Base-by-base conservation (phyloP, 2,329 filamentous ascomycete genomes). In the Monilinia polystroma region DNA sequence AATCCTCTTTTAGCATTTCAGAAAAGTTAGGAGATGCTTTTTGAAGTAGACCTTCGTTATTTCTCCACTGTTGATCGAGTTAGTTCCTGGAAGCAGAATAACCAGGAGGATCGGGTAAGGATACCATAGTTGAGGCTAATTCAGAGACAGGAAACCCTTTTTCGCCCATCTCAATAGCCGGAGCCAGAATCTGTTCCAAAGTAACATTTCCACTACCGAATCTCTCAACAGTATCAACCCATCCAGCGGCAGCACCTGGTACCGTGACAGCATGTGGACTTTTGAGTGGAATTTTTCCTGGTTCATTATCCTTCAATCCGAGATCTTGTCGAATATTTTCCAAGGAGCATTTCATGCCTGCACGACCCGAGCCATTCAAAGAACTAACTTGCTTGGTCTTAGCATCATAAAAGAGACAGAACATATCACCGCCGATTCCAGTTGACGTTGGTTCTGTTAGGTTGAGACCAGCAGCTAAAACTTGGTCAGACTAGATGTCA, bases 381-480 rank as follows among this genome's bases (percentile, higher is more conserved):
- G 93, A 91, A 65, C 88, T 89, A 11, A 98, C 89, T 70, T 90
- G 90, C 75, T 90, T 90, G 0, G 89, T 91, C 72, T 89, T 70
- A 18, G 70, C 68, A 63, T 72, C 67, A 26, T 68, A 72, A 45
- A 64, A 72, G 6, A 72, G 68, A 63, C 69, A 70, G 26, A 72
- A 72, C 88, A 97, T 93, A 79, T 99, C 95, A 70, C 95, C 95
- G 67, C 95, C 95, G 68, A 99, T 97, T 52, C 95, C 95, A 0
- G 95, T 98, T 7, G 91, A 95, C 68, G 88, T 88, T 10, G 95
- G 95, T 76, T 99, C 95, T 0, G 94, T 97, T 76, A 98, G 86
- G 79, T 97, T 98, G 66, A 99, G 83, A 6, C 88, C 93, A 43
- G 95, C 95, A 55, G 95, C 94, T 92, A 16, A 55, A 63, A 64